Percentiles rank a stretch among this genome's conserved stretches.
Evolutionary conservation across 164 flowering plant genomes (phyloP).

Genomic region (Vitis vinifera): DNA sequence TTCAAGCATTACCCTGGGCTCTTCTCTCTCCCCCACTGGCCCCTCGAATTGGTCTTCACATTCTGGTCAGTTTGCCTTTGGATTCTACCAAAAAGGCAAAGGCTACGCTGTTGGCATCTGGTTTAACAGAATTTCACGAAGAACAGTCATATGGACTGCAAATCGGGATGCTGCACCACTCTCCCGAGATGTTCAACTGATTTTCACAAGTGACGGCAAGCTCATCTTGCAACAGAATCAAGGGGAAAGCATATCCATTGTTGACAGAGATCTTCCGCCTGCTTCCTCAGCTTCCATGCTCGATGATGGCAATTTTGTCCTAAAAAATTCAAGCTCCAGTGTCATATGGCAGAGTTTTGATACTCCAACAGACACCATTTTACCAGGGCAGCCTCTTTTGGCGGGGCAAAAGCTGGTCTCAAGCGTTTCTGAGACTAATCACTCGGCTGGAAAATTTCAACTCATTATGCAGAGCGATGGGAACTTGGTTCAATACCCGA

Average conservation of each 20-base stretch:
- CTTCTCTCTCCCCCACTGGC: constrained; percentile 20
- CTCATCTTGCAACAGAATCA: neutral
- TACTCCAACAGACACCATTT: constrained; percentile 27
- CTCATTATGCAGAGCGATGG: constrained; percentile 26
- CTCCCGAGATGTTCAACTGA: too few species aligned
- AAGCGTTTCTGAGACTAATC: constrained; percentile 6
- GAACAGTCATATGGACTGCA: too few species aligned
- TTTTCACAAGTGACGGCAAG: too few species aligned
- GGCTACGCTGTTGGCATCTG: constrained; percentile 18
- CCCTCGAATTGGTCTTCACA: constrained; percentile 14
- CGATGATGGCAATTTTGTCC: constrained; percentile 22
- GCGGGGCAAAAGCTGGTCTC: constrained; percentile 5
- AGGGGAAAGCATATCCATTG: constrained; percentile 1
- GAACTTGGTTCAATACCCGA: constrained; percentile 23
- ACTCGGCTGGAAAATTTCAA: constrained; percentile 16
- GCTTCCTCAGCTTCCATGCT: constrained; percentile 23
- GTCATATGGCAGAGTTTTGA: constrained; percentile 21
- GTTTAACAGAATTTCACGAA: neutral
- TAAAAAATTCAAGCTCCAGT: neutral
- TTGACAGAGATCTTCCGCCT: neutral
- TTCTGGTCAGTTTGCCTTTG: neutral
- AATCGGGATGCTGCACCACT: too few species aligned
- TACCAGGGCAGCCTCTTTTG: constrained; percentile 10
- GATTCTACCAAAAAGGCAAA: constrained; percentile 21
- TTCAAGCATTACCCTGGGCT: constrained; percentile 12